Conservation (phyloP, 306 rosid species). For the Lablab purpureus region DNA sequence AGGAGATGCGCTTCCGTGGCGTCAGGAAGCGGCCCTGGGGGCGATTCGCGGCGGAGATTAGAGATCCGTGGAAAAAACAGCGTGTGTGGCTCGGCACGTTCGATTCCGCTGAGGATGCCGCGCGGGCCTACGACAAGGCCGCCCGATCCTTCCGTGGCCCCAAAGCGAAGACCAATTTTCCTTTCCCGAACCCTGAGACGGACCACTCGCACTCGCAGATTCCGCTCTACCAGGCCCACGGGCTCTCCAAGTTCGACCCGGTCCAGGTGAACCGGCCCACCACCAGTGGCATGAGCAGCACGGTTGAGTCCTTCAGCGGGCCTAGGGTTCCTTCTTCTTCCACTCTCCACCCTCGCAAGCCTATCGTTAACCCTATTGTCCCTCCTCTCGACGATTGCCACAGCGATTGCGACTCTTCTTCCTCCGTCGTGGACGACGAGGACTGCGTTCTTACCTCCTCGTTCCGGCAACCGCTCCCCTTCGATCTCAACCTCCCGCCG, state of each 20-base stretch:
- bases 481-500: conserved; percentile 90
- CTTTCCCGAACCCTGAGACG: conserved; percentile 40
- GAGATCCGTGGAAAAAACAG: conserved; percentile 88
- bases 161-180: conserved; percentile 85
- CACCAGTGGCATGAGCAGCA: conserved; percentile 86
- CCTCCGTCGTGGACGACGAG: conserved; percentile 77
- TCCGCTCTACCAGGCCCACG: conserved; percentile 43
- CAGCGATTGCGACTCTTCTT: conserved; percentile 93
- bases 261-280: conserved; percentile 71
- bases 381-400: conserved; percentile 67
- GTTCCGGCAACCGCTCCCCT: conserved; percentile 57
- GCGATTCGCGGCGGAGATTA: conserved; percentile 89
- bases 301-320: conserved; percentile 90
- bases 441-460: conserved; percentile 72
- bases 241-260: conserved; percentile 54
- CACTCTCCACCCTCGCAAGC: conserved; percentile 39
- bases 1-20: conserved; percentile 76
- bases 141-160: conserved; percentile 80
- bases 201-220: conserved; percentile 6
- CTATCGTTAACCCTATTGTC: conserved; percentile 45
- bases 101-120: conserved; percentile 86
- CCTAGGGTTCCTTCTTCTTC: conserved; percentile 60
- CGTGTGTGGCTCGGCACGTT: conserved; percentile 96
- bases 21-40: conserved; percentile 97
- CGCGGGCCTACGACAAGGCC: conserved; percentile 83